phyloP scores from a whole-genome alignment of 78 protist species.

The Diacronema lutheri region DNA sequence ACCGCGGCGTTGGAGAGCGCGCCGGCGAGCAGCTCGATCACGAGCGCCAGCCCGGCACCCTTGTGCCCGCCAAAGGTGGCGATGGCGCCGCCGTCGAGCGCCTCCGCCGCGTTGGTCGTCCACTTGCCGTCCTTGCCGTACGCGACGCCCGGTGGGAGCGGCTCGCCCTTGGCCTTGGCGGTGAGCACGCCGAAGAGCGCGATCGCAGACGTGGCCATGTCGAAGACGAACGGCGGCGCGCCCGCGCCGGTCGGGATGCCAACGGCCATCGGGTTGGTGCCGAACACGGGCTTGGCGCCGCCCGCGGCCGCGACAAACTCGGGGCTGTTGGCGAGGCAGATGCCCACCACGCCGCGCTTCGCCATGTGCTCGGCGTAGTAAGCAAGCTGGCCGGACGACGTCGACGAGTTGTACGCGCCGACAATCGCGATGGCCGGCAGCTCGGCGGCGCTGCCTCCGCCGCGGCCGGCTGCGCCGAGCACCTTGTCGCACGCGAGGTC shows the following conservation, averaged over 20 bases:
- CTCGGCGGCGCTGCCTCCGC: no score
- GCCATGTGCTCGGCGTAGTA: constrained; percentile 5
- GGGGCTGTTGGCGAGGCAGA: neutral
- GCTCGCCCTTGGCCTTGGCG: constrained; percentile 21
- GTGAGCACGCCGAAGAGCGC: constrained; percentile 19
- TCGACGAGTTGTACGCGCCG: neutral
- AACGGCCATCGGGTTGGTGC: neutral
- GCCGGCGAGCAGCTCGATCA: constrained; percentile 9
- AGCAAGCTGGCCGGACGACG: constrained; percentile 3
- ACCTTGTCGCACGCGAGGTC: neutral
- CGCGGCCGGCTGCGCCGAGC: no score
- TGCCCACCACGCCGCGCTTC: neutral
- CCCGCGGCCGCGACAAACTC: constrained; percentile 14
- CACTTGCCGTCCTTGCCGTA: neutral
- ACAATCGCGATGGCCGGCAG: neutral
- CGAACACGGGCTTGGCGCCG: neutral
- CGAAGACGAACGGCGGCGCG: neutral
- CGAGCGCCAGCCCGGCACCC: constrained; percentile 1
- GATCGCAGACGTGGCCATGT: constrained; percentile 16
- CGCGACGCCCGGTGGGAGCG: neutral
- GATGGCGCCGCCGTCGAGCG: constrained; percentile 11
- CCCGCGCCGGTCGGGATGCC: neutral
- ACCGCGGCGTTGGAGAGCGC: neutral
- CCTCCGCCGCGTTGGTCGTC: neutral
- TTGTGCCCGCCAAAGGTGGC: constrained; percentile 14